A percentile compares a stretch with the other conserved stretches of the same genome.
phyloP scores from a whole-genome alignment of 306 rosid species.

The Adenanthera pavonina region DNA sequence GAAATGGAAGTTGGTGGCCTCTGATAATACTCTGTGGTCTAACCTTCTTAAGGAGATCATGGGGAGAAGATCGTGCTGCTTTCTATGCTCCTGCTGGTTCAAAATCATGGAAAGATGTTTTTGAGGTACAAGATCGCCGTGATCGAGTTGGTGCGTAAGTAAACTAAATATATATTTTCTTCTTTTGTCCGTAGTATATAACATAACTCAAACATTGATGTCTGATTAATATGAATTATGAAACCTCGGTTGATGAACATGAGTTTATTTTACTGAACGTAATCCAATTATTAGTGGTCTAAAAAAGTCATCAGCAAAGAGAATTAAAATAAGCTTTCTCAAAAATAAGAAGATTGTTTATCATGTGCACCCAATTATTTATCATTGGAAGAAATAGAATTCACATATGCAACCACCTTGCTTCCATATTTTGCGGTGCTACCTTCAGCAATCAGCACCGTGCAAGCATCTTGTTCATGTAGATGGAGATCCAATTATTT shows the following conservation, averaged over 20 bases:
- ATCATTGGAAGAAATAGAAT: no score
- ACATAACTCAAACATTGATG: neutral
- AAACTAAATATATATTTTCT: neutral
- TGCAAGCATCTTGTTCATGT: no score
- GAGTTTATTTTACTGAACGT: neutral
- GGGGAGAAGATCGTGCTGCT: constrained; percentile 69
- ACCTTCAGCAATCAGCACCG: no score
- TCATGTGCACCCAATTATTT: no score
- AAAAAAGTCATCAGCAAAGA: neutral
- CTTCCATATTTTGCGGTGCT: no score
- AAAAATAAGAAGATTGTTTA: neutral
- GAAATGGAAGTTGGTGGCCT: constrained; percentile 70
- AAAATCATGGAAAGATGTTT: constrained; percentile 70
- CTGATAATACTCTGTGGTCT: constrained; percentile 63
- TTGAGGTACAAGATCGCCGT: constrained; percentile 71
- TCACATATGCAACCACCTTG: no score
- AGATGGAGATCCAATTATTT: no score
- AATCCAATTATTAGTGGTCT: neutral
- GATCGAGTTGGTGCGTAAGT: constrained; percentile 79
- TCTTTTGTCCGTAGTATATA: neutral
- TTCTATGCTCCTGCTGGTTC: constrained; percentile 60
- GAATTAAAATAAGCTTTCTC: neutral
- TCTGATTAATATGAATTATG: neutral
- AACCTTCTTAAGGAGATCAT: constrained; percentile 73
- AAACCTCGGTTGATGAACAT: no score